Base-by-base conservation (phyloP, 2,329 filamentous ascomycete genomes). In the Botrytis tulipae region DNA sequence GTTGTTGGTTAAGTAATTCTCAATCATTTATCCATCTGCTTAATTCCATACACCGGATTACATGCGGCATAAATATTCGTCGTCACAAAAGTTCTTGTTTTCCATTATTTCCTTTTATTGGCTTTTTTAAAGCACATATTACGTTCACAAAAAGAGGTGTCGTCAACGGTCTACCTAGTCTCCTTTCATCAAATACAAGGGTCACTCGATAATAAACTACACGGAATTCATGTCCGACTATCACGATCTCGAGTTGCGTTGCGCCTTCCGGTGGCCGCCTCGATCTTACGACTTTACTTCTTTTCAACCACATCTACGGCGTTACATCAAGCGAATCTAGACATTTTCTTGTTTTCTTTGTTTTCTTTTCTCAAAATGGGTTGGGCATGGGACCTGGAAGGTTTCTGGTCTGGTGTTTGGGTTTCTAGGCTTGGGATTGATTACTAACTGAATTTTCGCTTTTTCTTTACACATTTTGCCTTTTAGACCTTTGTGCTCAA, bases 371-470 rank as follows among this genome's bases (percentile, higher is more conserved):
- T 79, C 76, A 59, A 78, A 80, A 80, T 79, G 79, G 78, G 80
- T 79, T 78, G 79, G 79, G 79, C 79, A 80, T 79, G 77, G 76
- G 76, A 78, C 77, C 65, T 78, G 77, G 78, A 76, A 76, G 78
- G 79, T 76, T 77, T 77, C 76, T 78, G 79, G 82, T 81, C 80
- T 78, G 81, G 80, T 81, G 82, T 81, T 80, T 81, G 75, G 75
- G 70, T 44, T 72, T n/a, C n/a, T 18, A 76, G 73, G 78, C 74
- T 73, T 73, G 74, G 76, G 76, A 77, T 80, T 79, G 78, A 73
- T 78, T 78, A 75, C 78, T 78, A 73, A 75, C 78, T 79, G 76
- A 71, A 73, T 72, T 57, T 72, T 71, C 73, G 76, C 76, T 73
- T 77, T 77, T 76, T 76, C 78, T 75, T 77, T 79, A 77, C 77